A percentile compares a stretch with the other conserved stretches of the same genome.
These are phyloP conservation scores for Omphalea diandra DNA, from an alignment of 441 rosid genomes.

Conservation along the genomic window DNA sequence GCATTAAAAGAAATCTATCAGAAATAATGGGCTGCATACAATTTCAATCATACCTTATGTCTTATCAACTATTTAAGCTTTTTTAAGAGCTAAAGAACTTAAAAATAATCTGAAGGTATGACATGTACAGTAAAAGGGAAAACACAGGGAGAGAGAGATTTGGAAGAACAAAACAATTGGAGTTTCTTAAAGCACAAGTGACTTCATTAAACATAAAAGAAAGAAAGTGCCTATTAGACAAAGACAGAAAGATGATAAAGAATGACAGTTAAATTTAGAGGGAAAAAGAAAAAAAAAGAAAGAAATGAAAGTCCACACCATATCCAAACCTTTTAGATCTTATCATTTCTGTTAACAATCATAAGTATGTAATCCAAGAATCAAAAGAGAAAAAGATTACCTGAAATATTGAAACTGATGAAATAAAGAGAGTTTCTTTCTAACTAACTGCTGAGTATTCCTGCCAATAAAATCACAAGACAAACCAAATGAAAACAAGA, in stretches of 20 bases:
- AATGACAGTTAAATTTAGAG: neutral
- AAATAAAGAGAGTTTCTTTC: neutral
- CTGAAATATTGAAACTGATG: constrained; percentile 22
- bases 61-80: neutral
- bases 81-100: neutral
- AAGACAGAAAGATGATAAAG: constrained; percentile 4
- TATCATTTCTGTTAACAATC: constrained; percentile 10
- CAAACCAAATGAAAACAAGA: constrained; percentile 4
- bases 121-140: neutral
- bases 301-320: neutral
- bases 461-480: constrained; percentile 13
- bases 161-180: neutral
- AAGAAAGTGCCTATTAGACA: neutral
- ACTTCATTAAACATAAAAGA: neutral
- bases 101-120: neutral
- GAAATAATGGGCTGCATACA: neutral
- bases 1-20: constrained; percentile 4
- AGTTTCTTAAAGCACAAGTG: neutral
- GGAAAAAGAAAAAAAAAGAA: neutral
- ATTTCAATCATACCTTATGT: neutral
- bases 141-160: neutral
- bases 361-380: constrained; percentile 7
- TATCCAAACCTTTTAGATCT: constrained; percentile 25
- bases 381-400: constrained; percentile 23
- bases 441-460: constrained; percentile 21